Base-by-base conservation (phyloP, 2,329 filamentous ascomycete species). In the Diplodia mutila region DNA sequence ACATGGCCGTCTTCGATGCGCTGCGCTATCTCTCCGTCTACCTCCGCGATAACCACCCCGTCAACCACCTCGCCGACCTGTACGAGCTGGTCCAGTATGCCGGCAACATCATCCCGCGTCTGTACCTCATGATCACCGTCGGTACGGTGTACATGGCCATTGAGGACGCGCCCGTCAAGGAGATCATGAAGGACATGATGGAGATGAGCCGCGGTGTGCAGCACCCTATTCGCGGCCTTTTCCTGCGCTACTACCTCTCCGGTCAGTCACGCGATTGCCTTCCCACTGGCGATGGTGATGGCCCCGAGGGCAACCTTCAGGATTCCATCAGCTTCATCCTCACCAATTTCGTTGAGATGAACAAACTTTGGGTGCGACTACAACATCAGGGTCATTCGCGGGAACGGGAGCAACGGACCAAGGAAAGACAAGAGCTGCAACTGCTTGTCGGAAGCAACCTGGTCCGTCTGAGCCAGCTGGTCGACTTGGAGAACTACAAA, bases 181-280 rank as follows among this genome's bases (percentile, higher is more conserved):
- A 99, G 84, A 93, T 99, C 67, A 99, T 99, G 95, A 99, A 99
- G 82, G 95, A 99, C 80, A 99, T 99, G 95, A 99, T 99, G 95
- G 95, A 99, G 81, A 99, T 99, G 95, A 98, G 93, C 81, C 88
- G 95, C 70, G 95, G 95, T 67, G 94, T 99, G 25, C 95, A 99
- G 77, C 95, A 99, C 80, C 95, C 95, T 18, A 94, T 97, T 70
- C 92, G 95, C 68, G 95, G 95, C 21, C 85, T 99, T 66, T 99
- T 99, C 78, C 82, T 99, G 75, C 90, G 95, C 76, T 99, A 99
- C 81, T 99, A 97, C 77, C 87, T 99, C 63, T 95, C 93, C 27
- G 94, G 95, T 46, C 95, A 99, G 82, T 94, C 95, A 48, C 87
- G 95, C 75, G 95, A 99, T 79, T 89, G 89, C 77, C 85, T 99